Evolutionary conservation across 805 yeast genomes (phyloP), one percentile per base, ranked within the genome.

Genomic region (Candida sithepensis): DNA sequence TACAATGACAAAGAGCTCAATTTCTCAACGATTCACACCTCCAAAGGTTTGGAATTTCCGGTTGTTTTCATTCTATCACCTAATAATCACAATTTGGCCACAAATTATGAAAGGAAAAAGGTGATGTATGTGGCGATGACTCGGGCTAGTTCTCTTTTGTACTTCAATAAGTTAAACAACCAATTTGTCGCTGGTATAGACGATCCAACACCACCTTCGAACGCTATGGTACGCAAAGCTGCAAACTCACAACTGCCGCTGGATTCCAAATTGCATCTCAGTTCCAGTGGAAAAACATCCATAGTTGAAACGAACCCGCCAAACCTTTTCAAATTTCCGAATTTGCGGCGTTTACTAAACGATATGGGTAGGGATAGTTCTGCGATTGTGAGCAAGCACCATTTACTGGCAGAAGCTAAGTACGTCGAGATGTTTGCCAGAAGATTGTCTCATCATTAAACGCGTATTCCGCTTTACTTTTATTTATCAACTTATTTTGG

Each of bases 1-100:
- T 40, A 61, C 52, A 39, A 59, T 44, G 50, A 66, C 49, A 50
- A 62, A 36, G 60, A 71, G 16, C 66, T 85, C 6, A 80, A 79
- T 43, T 54, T 85, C 1, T 80, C 89, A 0, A 86, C 92, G 0
- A 77, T 86, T 2, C 92, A 86, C 61, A 72, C 87, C 0, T 81
- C 91, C 1, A 86, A 86, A 55, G 92, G 94, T 0, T 61, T 84
- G 4, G 90, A 85, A 51, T 84, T 80, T 55, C 89, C 90, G 0
- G 70, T 84, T 12, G 88, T 83, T 1, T 84, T 85, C 61, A 54
- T 84, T 3, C 52, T 72, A 8, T 55, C 64, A 2, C 52, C 56
- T 12, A 59, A 57, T 48, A 58, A 57, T 46, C 42, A 42, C 43
- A 45, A 48, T 28, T 32, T 54, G 13, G 9, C 22, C 10, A 32